Percentiles rank a stretch among this genome's conserved stretches.
Conservation (phyloP, 495 filamentous ascomycete genomes). For the Bombardia bombarda region DNA sequence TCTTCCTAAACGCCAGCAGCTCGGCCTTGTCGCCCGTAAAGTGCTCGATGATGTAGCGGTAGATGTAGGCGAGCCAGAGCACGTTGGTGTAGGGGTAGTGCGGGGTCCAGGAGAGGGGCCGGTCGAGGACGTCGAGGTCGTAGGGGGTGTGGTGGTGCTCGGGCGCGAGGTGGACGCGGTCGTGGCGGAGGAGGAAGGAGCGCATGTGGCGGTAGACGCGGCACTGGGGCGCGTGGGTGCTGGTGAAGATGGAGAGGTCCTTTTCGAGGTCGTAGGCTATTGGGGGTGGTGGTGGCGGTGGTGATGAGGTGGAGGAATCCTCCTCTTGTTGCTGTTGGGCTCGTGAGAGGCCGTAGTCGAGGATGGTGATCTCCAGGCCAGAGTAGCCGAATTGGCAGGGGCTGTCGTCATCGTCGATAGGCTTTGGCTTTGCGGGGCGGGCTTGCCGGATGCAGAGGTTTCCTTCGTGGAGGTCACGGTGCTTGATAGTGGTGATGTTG, state of each 20-base stretch:
- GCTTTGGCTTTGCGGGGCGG: conserved; percentile 28
- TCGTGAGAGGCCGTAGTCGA: conserved; percentile 85
- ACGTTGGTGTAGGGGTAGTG: conserved; percentile 46
- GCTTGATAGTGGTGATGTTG: conserved; percentile 36
- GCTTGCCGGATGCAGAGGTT: conserved; percentile 68
- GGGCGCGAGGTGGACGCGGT: conserved; percentile 22
- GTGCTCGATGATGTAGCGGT: conserved; percentile 29
- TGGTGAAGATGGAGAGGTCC: conserved; percentile 44
- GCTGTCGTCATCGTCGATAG: conserved; percentile 11
- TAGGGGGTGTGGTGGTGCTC: conserved; percentile 28
- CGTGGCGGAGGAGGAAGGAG: conserved; percentile 28
- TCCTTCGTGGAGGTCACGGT: conserved; percentile 81
- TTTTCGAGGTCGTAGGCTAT: conserved; percentile 44
- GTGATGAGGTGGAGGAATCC: neutral
- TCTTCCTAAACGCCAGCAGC: conserved; percentile 23
- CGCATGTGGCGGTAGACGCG: conserved; percentile 45
- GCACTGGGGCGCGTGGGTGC: conserved; percentile 39
- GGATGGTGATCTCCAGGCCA: conserved; percentile 67
- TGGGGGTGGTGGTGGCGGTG: neutral
- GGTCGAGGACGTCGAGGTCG: conserved; percentile 20
- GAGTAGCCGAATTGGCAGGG: conserved; percentile 55
- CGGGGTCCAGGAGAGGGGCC: conserved; percentile 29
- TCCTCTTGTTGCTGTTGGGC: conserved; percentile 23
- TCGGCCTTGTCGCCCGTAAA: conserved; percentile 28
- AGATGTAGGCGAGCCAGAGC: conserved; percentile 45